Conservation (phyloP, 78 protist genomes). For the Dictyostelium firmibasis region DNA sequence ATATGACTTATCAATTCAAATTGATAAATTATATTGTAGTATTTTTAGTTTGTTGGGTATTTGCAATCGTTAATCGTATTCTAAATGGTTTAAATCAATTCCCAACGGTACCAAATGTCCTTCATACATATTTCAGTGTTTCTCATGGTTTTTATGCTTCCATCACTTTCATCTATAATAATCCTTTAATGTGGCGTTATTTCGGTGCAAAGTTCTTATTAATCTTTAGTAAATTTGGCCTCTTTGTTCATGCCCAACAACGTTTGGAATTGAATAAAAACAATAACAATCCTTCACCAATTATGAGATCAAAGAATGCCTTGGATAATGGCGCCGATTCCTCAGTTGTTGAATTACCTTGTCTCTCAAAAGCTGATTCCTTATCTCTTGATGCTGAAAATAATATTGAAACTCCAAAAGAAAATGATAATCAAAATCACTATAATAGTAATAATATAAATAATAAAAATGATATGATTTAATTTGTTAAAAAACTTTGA, state of each 20-base stretch:
- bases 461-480: too few relatives aligned
- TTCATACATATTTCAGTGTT: conserved; percentile 42
- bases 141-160: conserved; percentile 61
- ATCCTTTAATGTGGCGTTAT: conserved; percentile 73
- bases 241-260: conserved; percentile 23
- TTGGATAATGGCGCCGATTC: background rate
- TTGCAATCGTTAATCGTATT: conserved; percentile 61
- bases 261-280: conserved; percentile 34
- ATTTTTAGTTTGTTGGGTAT: conserved; percentile 59
- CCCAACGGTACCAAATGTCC: background rate
- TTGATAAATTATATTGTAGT: conserved; percentile 61
- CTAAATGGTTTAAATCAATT: background rate
- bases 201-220: conserved; percentile 12
- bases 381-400: background rate
- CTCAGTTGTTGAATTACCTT: background rate
- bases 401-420: conserved; percentile 6
- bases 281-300: conserved; percentile 66
- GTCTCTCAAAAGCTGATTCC: background rate
- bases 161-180: conserved; percentile 30
- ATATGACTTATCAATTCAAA: conserved; percentile 56
- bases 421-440: background rate
- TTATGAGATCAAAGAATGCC: background rate
- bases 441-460: too few relatives aligned
- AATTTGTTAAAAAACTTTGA: too few relatives aligned
- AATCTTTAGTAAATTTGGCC: conserved; percentile 11